Conservation (phyloP, 1,284 basidiomycete species). For the Leccinum fuscescens region DNA sequence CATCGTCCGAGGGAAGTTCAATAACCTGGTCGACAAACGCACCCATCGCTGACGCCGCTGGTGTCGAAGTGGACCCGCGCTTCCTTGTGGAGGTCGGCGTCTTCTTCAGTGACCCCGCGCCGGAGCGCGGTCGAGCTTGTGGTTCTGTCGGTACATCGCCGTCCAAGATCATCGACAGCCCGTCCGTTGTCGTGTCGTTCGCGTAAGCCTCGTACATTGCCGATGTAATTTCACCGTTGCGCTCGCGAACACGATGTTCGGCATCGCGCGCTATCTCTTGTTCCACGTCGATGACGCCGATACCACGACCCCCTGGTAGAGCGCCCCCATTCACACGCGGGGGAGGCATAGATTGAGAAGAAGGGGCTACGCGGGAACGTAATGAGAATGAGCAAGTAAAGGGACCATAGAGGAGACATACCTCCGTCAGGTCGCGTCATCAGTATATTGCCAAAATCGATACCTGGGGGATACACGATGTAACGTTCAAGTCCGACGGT, state of each 20-base stretch:
- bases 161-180: not conserved
- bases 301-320: constrained; percentile 29
- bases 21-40: constrained; percentile 25
- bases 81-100: constrained; percentile 1
- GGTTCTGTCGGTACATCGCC: not conserved
- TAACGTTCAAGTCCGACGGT: constrained; percentile 63
- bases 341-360: constrained; percentile 11
- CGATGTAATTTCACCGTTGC: not conserved
- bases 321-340: constrained; percentile 25
- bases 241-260: constrained; percentile 7
- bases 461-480: constrained; percentile 60
- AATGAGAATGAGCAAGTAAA: not conserved
- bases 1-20: constrained; percentile 20
- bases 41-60: constrained; percentile 8
- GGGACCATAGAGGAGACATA: constrained; percentile 19
- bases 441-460: constrained; percentile 64
- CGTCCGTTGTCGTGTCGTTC: constrained; percentile 1
- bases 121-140: not conserved
- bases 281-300: constrained; percentile 28
- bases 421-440: constrained; percentile 49
- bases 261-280: constrained; percentile 27
- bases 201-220: not conserved
- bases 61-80: constrained; percentile 2
- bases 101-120: constrained; percentile 11
- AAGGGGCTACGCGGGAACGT: constrained; percentile 2